A percentile compares a stretch with the other conserved stretches of the same genome.
phyloP scores from a whole-genome alignment of 805 yeast species.

The Barnettozyma vustinii region DNA sequence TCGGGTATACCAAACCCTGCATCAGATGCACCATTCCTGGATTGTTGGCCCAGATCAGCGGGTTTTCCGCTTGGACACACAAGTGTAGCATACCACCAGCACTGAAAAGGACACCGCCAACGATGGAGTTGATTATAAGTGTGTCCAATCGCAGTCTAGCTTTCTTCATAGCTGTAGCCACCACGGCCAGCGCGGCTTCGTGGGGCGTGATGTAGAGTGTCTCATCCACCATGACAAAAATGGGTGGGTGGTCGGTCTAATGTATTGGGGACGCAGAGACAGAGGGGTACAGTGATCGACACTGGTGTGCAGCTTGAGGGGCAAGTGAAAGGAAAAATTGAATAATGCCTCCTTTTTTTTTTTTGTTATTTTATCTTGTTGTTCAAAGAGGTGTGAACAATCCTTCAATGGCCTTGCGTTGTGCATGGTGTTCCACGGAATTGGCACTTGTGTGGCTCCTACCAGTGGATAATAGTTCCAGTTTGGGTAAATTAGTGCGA shows the following conservation, averaged over 20 bases:
- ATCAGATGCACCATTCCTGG: constrained; percentile 50
- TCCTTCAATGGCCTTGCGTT: neutral
- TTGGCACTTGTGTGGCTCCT: neutral
- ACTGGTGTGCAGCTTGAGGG: neutral
- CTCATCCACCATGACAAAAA: constrained; percentile 35
- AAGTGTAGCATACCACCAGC: constrained; percentile 70
- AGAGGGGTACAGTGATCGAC: neutral
- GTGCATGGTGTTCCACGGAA: neutral
- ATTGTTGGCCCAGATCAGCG: constrained; percentile 33
- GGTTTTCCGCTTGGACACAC: constrained; percentile 47
- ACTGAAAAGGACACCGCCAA: constrained; percentile 66
- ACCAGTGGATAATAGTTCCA: neutral
- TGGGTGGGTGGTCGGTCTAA: neutral
- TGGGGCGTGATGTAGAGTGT: constrained; percentile 64
- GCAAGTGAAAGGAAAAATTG: neutral
- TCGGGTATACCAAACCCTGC: constrained; percentile 61
- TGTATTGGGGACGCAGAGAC: neutral
- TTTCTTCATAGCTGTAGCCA: constrained; percentile 82
- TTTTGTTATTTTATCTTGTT: no score
- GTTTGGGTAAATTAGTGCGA: neutral
- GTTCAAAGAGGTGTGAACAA: neutral
- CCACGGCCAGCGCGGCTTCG: constrained; percentile 79
- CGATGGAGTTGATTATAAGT: constrained; percentile 54
- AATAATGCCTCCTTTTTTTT: neutral
- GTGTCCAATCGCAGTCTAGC: constrained; percentile 59